Conservation (phyloP, 1,284 basidiomycete species). For the Marasmius fiardii region DNA sequence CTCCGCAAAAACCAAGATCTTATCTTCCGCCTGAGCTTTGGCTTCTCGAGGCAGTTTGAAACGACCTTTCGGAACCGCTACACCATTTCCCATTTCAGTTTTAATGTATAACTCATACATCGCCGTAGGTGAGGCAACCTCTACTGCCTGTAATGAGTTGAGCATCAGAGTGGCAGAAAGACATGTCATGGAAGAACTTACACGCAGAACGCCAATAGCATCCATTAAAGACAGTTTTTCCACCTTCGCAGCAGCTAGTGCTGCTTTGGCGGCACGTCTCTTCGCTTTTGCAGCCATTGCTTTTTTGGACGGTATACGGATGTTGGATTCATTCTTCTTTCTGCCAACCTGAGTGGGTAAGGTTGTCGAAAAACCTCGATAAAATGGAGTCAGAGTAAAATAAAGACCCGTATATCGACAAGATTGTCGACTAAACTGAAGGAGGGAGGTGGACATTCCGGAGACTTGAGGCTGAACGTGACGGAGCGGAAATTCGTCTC, state of each 20-base stretch:
- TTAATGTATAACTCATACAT: slow-evolving; percentile 81
- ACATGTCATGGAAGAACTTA: slow-evolving; percentile 31
- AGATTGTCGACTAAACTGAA: slow-evolving; percentile 24
- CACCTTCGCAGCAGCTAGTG: slow-evolving; percentile 36
- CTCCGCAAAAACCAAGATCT: slow-evolving; percentile 86
- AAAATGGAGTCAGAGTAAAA: slow-evolving; percentile 6
- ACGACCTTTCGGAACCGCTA: slow-evolving; percentile 79
- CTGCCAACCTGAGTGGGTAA: slow-evolving; percentile 41
- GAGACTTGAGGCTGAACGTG: no score
- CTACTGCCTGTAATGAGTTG: slow-evolving; percentile 35
- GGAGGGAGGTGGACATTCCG: slow-evolving; percentile 1
- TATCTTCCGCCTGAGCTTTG: slow-evolving; percentile 66
- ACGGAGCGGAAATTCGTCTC: no score
- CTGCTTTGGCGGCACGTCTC: slow-evolving; percentile 42
- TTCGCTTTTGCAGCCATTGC: slow-evolving; percentile 55
- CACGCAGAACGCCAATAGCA: slow-evolving; percentile 67
- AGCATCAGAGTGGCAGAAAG: background rate
- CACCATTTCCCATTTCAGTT: slow-evolving; percentile 71
- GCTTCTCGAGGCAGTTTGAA: slow-evolving; percentile 53
- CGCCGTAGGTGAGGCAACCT: slow-evolving; percentile 50
- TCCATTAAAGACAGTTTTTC: slow-evolving; percentile 63
- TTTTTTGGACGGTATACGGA: slow-evolving; percentile 58
- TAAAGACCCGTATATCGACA: slow-evolving; percentile 15
- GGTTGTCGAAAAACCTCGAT: slow-evolving; percentile 49
- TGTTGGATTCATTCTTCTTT: slow-evolving; percentile 41